Evolutionary conservation across 2,329 filamentous ascomycete genomes (phyloP).

Genomic region (Clonostachys chloroleuca): DNA sequence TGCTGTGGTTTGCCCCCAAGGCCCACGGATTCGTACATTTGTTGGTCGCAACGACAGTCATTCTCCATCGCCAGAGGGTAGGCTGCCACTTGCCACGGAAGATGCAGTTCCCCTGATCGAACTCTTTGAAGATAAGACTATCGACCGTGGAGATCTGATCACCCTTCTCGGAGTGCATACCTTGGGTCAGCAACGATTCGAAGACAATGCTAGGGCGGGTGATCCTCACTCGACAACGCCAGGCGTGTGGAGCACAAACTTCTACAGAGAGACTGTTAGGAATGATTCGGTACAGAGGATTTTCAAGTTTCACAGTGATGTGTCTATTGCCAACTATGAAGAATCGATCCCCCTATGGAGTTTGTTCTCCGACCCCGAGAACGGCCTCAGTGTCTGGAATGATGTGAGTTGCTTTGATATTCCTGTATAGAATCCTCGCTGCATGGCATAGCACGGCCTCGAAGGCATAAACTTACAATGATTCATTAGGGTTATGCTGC

Average conservation of each 20-base stretch:
- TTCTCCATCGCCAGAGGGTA: slow-evolving; percentile 26
- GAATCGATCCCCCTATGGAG: neutral
- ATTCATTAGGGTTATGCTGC: slow-evolving; percentile 34
- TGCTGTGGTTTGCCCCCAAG: slow-evolving; percentile 34
- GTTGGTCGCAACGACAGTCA: slow-evolving; percentile 42
- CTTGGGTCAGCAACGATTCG: slow-evolving; percentile 38
- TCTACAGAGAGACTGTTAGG: slow-evolving; percentile 32
- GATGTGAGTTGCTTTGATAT: neutral
- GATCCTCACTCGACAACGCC: slow-evolving; percentile 45
- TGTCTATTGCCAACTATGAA: slow-evolving; percentile 22
- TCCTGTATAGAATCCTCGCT: too few relatives aligned
- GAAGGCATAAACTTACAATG: too few relatives aligned
- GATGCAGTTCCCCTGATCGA: slow-evolving; percentile 34
- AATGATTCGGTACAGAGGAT: slow-evolving; percentile 19
- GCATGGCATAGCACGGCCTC: too few relatives aligned
- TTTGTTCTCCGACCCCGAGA: neutral
- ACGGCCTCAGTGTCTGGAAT: neutral
- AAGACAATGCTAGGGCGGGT: slow-evolving; percentile 28
- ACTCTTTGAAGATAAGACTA: slow-evolving; percentile 46
- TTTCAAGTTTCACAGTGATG: slow-evolving; percentile 32
- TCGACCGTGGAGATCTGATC: slow-evolving; percentile 38
- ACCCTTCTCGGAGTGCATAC: slow-evolving; percentile 50
- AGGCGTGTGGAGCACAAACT: slow-evolving; percentile 43
- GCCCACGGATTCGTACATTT: slow-evolving; percentile 40
- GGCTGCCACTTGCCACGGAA: slow-evolving; percentile 34